phyloP scores from a whole-genome alignment of 2,329 filamentous ascomycete species.

The Neofusicoccum laricinum region DNA sequence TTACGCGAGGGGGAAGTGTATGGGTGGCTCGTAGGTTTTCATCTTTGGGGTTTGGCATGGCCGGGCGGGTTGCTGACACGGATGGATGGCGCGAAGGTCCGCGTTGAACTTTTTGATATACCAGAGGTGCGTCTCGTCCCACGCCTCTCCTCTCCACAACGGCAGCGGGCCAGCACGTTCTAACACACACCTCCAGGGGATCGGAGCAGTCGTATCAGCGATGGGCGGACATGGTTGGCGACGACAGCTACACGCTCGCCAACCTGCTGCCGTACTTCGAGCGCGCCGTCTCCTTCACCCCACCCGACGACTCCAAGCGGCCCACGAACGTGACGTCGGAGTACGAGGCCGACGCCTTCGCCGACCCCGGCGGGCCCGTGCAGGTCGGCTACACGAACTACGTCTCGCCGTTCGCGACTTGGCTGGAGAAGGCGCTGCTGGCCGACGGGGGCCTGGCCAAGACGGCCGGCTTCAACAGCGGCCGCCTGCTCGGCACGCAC shows the following conservation, averaged over 20 bases:
- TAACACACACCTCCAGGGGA: constrained; percentile 7
- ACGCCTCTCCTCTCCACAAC: too few species aligned
- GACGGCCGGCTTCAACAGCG: constrained; percentile 24
- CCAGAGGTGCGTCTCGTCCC: constrained; percentile 18
- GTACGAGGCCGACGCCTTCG: constrained; percentile 23
- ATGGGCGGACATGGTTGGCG: constrained; percentile 32
- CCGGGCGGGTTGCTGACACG: constrained; percentile 13
- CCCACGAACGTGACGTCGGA: constrained; percentile 22
- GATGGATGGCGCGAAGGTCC: constrained; percentile 18
- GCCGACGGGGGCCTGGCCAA: constrained; percentile 21
- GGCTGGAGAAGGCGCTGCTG: constrained; percentile 23
- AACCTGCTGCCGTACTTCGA: constrained; percentile 30
- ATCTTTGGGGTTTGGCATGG: constrained; percentile 22
- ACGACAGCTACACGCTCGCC: constrained; percentile 29
- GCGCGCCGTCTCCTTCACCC: constrained; percentile 26
- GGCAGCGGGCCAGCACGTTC: too few species aligned
- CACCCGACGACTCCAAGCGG: constrained; percentile 25
- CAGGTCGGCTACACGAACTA: constrained; percentile 28
- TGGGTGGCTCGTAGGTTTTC: constrained; percentile 31
- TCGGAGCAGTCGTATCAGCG: constrained; percentile 21
- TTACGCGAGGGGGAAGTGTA: constrained; percentile 29
- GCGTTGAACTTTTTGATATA: constrained; percentile 28
- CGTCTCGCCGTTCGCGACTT: constrained; percentile 26
- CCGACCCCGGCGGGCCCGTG: constrained; percentile 22
- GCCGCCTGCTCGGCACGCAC: constrained; percentile 23